phyloP scores from a whole-genome alignment of 2,329 filamentous ascomycete genomes.

The Chrysoporthe deuterocubensis region DNA sequence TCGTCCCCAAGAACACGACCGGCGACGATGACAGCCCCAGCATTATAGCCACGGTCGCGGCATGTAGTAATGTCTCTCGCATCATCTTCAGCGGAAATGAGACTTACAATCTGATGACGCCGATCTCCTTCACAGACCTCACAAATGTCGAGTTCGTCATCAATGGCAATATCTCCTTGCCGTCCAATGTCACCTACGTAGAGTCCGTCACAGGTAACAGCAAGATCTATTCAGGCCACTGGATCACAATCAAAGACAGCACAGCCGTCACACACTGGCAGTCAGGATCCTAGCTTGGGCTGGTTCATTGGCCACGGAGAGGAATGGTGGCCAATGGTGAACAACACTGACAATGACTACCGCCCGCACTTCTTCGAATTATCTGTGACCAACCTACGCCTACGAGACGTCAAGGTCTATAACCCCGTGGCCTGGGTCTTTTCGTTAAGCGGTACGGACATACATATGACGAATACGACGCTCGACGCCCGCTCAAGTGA shows the following conservation, averaged over 20 bases:
- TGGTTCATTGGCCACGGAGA: constrained; percentile 34
- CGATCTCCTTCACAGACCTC: constrained; percentile 29
- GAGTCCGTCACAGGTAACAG: constrained; percentile 30
- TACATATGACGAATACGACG: constrained; percentile 32
- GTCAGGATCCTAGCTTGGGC: constrained; percentile 26
- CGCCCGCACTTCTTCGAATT: constrained; percentile 33
- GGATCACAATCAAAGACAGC: constrained; percentile 29
- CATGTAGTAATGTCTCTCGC: constrained; percentile 27
- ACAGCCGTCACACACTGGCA: constrained; percentile 29
- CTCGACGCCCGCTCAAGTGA: constrained; percentile 30
- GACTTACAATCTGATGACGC: constrained; percentile 32
- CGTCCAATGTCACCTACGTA: constrained; percentile 30
- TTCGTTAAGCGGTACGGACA: constrained; percentile 29
- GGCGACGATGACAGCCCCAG: constrained; percentile 29
- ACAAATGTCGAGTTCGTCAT: constrained; percentile 31
- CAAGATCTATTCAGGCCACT: constrained; percentile 32
- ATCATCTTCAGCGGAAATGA: constrained; percentile 29
- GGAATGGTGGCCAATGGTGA: constrained; percentile 31
- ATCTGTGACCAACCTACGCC: constrained; percentile 28
- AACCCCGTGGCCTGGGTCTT: constrained; percentile 34
- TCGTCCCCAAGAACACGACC: constrained; percentile 29
- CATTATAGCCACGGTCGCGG: constrained; percentile 24
- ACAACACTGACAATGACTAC: constrained; percentile 28
- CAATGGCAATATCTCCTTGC: constrained; percentile 31
- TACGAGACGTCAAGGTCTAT: constrained; percentile 32